phyloP scores from a whole-genome alignment of 345 rosid genomes.

The Anastatica hierochuntica region DNA sequence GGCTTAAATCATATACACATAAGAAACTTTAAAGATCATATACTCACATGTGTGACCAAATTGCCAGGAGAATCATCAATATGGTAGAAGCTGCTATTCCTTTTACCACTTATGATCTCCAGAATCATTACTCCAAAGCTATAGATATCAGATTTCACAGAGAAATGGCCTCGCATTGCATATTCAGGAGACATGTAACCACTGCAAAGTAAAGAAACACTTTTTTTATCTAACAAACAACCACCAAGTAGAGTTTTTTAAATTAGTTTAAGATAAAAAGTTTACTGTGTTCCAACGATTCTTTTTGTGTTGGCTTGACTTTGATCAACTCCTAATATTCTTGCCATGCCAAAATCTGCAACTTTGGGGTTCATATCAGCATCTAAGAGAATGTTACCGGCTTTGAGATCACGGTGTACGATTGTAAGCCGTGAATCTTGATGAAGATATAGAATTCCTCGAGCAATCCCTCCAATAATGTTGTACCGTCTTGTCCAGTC shows the following conservation, averaged over 20 bases:
- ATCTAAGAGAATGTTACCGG: slow-evolving; percentile 46
- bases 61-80: background rate
- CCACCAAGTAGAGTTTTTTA: no score
- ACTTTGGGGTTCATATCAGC: slow-evolving; percentile 44
- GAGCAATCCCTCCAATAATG: slow-evolving; percentile 34
- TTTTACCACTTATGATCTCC: slow-evolving; percentile 22
- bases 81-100: slow-evolving; percentile 15
- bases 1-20: no score
- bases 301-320: slow-evolving; percentile 30
- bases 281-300: slow-evolving; percentile 32
- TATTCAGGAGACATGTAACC: slow-evolving; percentile 39
- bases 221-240: no score
- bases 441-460: slow-evolving; percentile 31
- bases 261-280: no score
- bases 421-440: slow-evolving; percentile 37
- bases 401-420: slow-evolving; percentile 52
- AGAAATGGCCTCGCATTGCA: slow-evolving; percentile 26
- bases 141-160: slow-evolving; percentile 24
- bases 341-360: slow-evolving; percentile 58
- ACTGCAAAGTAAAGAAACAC: slow-evolving; percentile 9
- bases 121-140: slow-evolving; percentile 25
- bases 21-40: no score
- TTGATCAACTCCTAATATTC: slow-evolving; percentile 29
- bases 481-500: slow-evolving; percentile 36
- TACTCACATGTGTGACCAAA: slow-evolving; percentile 29